Evolutionary conservation across 306 rosid genomes (phyloP), one percentile per base, ranked within the genome.

Genomic region (Rosa lucieae): DNA sequence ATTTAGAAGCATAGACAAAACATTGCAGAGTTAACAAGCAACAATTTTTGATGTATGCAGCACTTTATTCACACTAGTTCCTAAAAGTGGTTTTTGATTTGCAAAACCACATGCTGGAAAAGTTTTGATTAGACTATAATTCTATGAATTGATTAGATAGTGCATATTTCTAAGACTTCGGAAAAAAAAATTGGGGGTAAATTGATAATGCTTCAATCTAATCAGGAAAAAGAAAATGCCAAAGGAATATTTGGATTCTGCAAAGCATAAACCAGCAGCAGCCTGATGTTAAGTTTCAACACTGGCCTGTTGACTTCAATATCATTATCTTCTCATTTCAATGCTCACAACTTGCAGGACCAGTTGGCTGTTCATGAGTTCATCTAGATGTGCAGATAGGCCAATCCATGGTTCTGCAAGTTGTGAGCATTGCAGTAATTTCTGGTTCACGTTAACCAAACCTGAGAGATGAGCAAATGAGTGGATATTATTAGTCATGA

Each of bases 181-280:
- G 37, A 18, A 4, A 14, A 14, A 5, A 35, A 0, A 0, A 61
- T 10, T 0, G 37, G 68, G 37, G 42, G 17, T 8, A 75, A 59
- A 26, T 15, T 58, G 23, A 75, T 26, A 26, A 44, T 18, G 32
- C 70, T 62, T 75, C 44, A 9, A 26, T 75, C 46, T 10, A 75
- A 44, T 62, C 58, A 61, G 51, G 26, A 62, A 75, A 15, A 61
- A 15, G 46, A 46, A 75, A 75, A 75, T 23, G 70, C 44, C 43
- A 59, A 59, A 12, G 46, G 78, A 75, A 75, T 43, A 59, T 58
- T 40, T 75, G 26, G 70, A 66, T 66, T 66, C 70, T 37, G 70
- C 55, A 75, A 3, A 43, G 42, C 23, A 42, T 23, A 43, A 58
- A 42, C 10, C 49, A n/a, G 61, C 23, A 74, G 78, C 69, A 55